phyloP scores from a whole-genome alignment of 2,329 filamentous ascomycete genomes.

The Sphaerulina vaccinii region DNA sequence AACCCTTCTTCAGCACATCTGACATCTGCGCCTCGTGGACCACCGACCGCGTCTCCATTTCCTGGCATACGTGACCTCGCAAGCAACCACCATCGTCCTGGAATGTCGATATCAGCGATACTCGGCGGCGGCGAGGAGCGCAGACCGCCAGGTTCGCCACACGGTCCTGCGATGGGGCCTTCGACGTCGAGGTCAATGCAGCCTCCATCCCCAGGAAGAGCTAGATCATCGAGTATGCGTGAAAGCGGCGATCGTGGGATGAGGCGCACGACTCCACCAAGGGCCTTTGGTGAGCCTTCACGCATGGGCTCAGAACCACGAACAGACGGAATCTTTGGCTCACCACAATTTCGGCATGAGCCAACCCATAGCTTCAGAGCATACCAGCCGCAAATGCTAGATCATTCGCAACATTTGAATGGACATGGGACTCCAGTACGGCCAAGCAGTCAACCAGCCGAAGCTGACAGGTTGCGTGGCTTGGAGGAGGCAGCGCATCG shows the following conservation, averaged over 20 bases:
- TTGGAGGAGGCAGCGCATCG: constrained; percentile 29
- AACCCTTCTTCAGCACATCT: constrained; percentile 40
- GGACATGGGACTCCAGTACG: constrained; percentile 28
- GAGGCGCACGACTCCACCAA: constrained; percentile 30
- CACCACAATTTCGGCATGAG: constrained; percentile 34
- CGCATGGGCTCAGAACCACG: constrained; percentile 30
- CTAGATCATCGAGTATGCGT: constrained; percentile 39
- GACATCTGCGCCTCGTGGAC: constrained; percentile 41
- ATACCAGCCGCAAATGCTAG: constrained; percentile 28
- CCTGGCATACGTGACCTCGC: constrained; percentile 57
- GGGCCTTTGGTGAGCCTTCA: constrained; percentile 30
- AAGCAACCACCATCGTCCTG: constrained; percentile 56
- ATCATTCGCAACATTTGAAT: constrained; percentile 26
- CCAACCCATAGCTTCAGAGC: constrained; percentile 35
- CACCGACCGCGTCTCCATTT: constrained; percentile 48
- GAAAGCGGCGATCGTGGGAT: constrained; percentile 30
- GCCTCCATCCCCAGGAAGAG: constrained; percentile 47
- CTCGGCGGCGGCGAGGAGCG: constrained; percentile 50
- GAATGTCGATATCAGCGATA: constrained; percentile 74
- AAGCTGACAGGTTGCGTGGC: constrained; percentile 22
- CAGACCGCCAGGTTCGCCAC: constrained; percentile 35
- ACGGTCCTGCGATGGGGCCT: constrained; percentile 29
- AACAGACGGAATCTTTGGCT: constrained; percentile 34
- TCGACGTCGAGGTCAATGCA: constrained; percentile 45
- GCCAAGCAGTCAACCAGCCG: constrained; percentile 39